Evolutionary conservation across 257 asterid genomes (phyloP).

Genomic region (Haberlea rhodopensis): DNA sequence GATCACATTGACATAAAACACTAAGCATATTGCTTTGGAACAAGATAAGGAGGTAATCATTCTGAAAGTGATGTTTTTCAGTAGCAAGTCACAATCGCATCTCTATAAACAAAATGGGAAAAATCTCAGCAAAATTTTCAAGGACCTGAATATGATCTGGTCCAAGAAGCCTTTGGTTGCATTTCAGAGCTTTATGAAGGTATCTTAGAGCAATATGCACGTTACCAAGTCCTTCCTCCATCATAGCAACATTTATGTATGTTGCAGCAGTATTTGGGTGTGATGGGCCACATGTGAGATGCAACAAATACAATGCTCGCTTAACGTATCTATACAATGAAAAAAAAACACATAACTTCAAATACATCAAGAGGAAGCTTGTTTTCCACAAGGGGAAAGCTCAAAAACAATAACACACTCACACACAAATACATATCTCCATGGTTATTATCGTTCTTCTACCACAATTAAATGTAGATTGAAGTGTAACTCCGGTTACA

Average conservation of each 20-base stretch:
- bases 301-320: conserved; percentile 79
- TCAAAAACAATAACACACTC: not conserved
- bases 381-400: conserved; percentile 9
- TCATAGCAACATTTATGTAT: conserved; percentile 93
- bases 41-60: conserved; percentile 5
- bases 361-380: not conserved
- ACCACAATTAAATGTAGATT: not conserved
- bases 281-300: conserved; percentile 92
- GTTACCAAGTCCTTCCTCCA: conserved; percentile 96
- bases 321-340: conserved; percentile 65
- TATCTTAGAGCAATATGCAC: conserved; percentile 92
- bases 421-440: not conserved
- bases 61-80: conserved; percentile 2
- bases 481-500: not conserved
- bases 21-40: conserved; percentile 9
- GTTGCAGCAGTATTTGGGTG: conserved; percentile 98
- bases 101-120: conserved; percentile 16
- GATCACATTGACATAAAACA: not conserved
- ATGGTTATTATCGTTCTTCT: not conserved
- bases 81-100: conserved; percentile 3
- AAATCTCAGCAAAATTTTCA: conserved; percentile 23
- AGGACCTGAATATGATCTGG: conserved; percentile 92
- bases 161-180: conserved; percentile 95
- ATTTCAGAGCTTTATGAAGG: conserved; percentile 91
- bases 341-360: conserved; percentile 17